Evolutionary conservation across 2,329 filamentous ascomycete genomes (phyloP), one percentile per base, ranked within the genome.

Genomic region (Cyanodermella asteris): DNA sequence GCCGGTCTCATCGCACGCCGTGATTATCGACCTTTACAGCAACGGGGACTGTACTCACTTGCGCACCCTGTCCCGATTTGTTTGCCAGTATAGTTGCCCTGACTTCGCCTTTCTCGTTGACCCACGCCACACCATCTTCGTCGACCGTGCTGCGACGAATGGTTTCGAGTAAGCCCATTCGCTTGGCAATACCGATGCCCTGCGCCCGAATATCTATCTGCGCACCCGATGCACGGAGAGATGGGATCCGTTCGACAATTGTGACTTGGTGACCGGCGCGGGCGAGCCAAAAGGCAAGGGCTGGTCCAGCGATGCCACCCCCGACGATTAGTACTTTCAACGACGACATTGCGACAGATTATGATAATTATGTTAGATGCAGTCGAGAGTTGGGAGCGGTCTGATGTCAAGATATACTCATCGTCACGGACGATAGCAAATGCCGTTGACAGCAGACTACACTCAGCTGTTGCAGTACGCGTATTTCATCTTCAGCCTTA

Each of bases 261-360:
- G 28, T 21, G 8, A 37, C 27, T 6, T 31, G 13, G 18, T 31
- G 30, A 16, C 25, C 28, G 26, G 24, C 6, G 24, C 34, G 31
- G 5, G 23, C 35, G 12, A 38, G 33, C 26, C 27, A 38, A 18
- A 29, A 37, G 12, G 35, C 36, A 16, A 33, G 15, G 18, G 32
- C 26, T 5, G 29, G 25, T 8, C 36, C 36, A 10, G 36, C 29
- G 8, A 36, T 26, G 8, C 35, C 36, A 5, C 29, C 36, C 14
- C 36, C 36, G 23, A 39, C 40, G 29, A 50, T 37, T 23, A 50
- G 39, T 11, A 48, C 36, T 11, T 13, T 23, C 12, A 22, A 30
- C 32, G 13, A 22, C 6, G 18, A 6, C 12, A 6, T 20, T 24
- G 10, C 13, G 5, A 16, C 27, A 27, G 20, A 17, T 22, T 15